Percentiles rank a stretch among this genome's conserved stretches.
Conservation (phyloP, 345 rosid species). For the Excoecaria agallocha region DNA sequence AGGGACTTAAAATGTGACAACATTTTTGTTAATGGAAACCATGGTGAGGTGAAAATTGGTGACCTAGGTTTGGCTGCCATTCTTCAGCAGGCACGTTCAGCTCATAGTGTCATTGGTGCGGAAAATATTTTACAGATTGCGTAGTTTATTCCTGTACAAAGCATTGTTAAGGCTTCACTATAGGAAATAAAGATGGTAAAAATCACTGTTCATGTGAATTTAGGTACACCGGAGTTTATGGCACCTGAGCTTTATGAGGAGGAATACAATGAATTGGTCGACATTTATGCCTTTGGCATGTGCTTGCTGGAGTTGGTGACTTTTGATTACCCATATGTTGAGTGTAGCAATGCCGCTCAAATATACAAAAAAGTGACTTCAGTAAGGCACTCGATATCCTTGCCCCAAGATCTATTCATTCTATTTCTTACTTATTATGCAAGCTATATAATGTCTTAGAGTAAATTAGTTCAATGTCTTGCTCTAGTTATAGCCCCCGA, state of each 20-base stretch:
- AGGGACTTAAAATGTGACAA: constrained; percentile 39
- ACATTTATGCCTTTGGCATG: constrained; percentile 40
- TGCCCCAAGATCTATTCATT: neutral
- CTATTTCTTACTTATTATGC: neutral
- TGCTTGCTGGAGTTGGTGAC: constrained; percentile 40
- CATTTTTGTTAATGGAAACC: constrained; percentile 38
- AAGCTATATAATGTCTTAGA: neutral
- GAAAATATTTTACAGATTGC: neutral
- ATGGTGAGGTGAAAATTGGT: constrained; percentile 39
- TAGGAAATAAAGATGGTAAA: neutral
- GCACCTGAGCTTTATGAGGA: constrained; percentile 41
- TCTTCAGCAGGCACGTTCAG: constrained; percentile 37
- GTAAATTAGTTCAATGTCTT: constrained; percentile 1
- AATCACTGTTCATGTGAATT: neutral
- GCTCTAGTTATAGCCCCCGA: neutral
- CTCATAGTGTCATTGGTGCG: constrained; percentile 40
- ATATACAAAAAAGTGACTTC: constrained; percentile 37
- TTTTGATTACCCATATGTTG: constrained; percentile 33
- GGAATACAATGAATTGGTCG: constrained; percentile 40
- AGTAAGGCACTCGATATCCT: constrained; percentile 21
- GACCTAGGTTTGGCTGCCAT: constrained; percentile 38
- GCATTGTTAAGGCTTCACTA: neutral
- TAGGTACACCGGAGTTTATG: constrained; percentile 40
- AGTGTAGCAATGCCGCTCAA: constrained; percentile 38
- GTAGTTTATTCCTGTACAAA: neutral